Percentiles rank a stretch among this genome's conserved stretches.
Conservation (phyloP, 2,329 filamentous ascomycete species). For the Beauveria australis region DNA sequence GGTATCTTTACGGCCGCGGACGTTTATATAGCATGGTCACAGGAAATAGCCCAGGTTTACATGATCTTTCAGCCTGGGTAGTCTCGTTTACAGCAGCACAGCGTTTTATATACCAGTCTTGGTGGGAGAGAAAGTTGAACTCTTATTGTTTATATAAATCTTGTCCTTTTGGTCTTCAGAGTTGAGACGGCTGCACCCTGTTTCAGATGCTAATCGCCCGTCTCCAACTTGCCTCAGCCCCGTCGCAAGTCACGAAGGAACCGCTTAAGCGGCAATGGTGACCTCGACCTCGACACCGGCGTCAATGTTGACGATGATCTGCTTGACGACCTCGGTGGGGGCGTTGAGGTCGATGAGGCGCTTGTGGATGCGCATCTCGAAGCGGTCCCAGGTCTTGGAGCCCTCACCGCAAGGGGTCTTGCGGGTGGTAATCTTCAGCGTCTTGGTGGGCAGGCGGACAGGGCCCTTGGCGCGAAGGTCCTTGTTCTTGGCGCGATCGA, state of each 20-base stretch:
- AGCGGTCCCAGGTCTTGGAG: slow-evolving; percentile 99
- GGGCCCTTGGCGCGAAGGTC: slow-evolving; percentile 97
- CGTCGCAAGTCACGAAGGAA: neutral
- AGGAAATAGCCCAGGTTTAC: neutral
- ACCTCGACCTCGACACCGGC: slow-evolving; percentile 90
- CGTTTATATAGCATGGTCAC: neutral
- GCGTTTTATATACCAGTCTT: neutral
- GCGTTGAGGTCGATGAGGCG: slow-evolving; percentile 94
- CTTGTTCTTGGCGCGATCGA: slow-evolving; percentile 98
- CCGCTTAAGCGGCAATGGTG: slow-evolving; percentile 71
- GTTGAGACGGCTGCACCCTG: neutral
- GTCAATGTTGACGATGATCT: slow-evolving; percentile 95
- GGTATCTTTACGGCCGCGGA: neutral
- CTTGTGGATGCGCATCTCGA: slow-evolving; percentile 99
- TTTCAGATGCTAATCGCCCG: slow-evolving; percentile 5
- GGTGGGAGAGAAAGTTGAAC: neutral
- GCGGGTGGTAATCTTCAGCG: slow-evolving; percentile 90
- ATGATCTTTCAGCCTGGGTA: neutral
- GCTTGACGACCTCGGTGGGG: slow-evolving; percentile 95
- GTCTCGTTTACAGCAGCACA: neutral
- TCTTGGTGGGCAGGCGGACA: slow-evolving; percentile 96
- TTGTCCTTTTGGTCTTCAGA: neutral
- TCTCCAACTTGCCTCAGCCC: neutral
- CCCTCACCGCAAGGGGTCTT: slow-evolving; percentile 99
- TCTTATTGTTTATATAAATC: neutral